Base-by-base conservation (phyloP, 2,329 filamentous ascomycete species). In the Fusarium sacchari region DNA sequence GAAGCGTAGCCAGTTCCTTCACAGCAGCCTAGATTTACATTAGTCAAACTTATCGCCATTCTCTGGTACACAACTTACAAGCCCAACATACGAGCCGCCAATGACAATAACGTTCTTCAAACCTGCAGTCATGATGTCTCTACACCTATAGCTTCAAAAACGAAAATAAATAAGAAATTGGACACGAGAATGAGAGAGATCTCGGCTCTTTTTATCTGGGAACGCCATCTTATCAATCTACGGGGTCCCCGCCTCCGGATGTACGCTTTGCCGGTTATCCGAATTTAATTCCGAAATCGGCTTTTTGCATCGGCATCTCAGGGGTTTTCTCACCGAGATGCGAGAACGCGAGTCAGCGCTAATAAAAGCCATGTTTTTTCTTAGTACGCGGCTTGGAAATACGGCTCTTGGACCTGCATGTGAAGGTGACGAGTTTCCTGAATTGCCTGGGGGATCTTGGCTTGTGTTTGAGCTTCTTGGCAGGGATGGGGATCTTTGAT, bases 71-170 rank as follows among this genome's bases (percentile, higher is more conserved):
- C 2, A 58, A 58, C 76, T 58, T 42, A 77, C 76, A 58, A 79
- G 56, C 20, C 77, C 77, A 30, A 78, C 77, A 53, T 76, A 79
- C 3, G 77, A 79, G 26, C 77, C 77, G 12, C 77, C 77, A 22
- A 79, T 73, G 4, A 79, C 76, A 36, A 79, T 65, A 12, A 79
- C 71, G 20, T 79, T 79, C 64, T 76, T 78, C 2, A 78, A 53
- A 9, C 46, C 59, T 2, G 43, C 74, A 49, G 70, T 67, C 77
- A 77, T 42, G 13, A 40, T 40, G 39, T 15, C 39, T n/a, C 7
- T 40, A 40, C 12, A 1, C 9, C 37, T 40, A 14, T 22, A 40
- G 10, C n/a, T 40, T 3, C 1, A 40, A 40, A 12, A 14, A 40
- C n/a, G 0, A 22, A 14, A 2, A 34, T 30, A 8, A 42, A 8